Evolutionary conservation across 2,329 filamentous ascomycete genomes (phyloP), one percentile per base, ranked within the genome.

Genomic region (Orbilia javanica): DNA sequence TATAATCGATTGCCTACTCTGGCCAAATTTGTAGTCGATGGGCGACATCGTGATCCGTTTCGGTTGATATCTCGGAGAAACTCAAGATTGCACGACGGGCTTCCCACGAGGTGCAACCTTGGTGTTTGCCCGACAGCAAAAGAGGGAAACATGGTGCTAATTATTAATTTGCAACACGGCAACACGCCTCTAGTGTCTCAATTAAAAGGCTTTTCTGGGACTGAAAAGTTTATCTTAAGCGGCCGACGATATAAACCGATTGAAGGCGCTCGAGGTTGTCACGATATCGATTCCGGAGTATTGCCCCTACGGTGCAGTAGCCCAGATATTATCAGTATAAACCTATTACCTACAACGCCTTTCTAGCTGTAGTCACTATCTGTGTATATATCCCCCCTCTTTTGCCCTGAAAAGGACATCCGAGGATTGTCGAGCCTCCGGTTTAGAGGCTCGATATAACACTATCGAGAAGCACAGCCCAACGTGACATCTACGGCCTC

Each of bases 51-150:
- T 20, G 34, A 52, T 29, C 70, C 62, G 15, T 39, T 75, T 76
- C 72, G 72, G 72, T 65, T 67, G 72, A 76, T 76, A 76, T 76
- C 72, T 76, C 72, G 72, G 72, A 76, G 72, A 69, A 42, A 69
- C 22, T 63, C 39, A 2, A 27, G 34, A 42, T 20, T 5, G 4
- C 46, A 29, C 20, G 22, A 53, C 69, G 69, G 60, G 20, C 48
- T 50, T 39, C 34, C 65, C 62, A 63, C 53, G 53, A 74, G 25
- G 46, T 53, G 31, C 39, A 11, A 74, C 11, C 52, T 68, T 73
- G 69, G 70, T 27, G 63, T 74, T 67, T 67, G 52, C 18, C 70
- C 63, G 70, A 74, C 52, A 52, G 29, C 63, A 53, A 74, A 67
- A 62, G 29, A 44, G 22, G 29, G 7, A 3, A 25, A 64, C n/a